These are phyloP conservation scores for Debaryomycetaceae sp. DNA, from an alignment of 1,139 yeast genomes.

Conservation along the genomic window DNA sequence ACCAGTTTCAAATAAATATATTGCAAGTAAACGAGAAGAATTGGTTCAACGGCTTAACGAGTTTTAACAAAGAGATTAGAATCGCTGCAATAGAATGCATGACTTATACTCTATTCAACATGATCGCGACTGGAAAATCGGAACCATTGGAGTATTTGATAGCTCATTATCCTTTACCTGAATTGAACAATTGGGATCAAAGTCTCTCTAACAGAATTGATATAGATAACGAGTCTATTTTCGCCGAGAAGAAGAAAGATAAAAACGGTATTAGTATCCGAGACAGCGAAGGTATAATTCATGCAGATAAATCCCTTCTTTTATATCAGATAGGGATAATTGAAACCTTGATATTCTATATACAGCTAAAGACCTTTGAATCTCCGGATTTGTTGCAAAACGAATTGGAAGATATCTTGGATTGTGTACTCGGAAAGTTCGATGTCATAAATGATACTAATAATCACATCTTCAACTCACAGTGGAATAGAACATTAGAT, in stretches of 20 bases:
- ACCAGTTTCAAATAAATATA: conserved; percentile 32
- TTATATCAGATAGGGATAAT: conserved; percentile 31
- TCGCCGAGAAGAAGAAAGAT: conserved; percentile 18
- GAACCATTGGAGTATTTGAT: conserved; percentile 34
- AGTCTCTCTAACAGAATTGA: conserved; percentile 16
- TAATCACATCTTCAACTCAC: conserved; percentile 31
- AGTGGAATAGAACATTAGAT: conserved; percentile 29
- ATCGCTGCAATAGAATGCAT: conserved; percentile 37
- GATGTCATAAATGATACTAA: conserved; percentile 17
- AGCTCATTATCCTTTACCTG: conserved; percentile 29
- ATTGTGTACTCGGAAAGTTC: conserved; percentile 30
- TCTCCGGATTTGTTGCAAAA: conserved; percentile 33
- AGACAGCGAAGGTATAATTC: conserved; percentile 27
- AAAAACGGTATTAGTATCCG: conserved; percentile 19
- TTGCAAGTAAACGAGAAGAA: conserved; percentile 31
- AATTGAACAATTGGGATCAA: conserved; percentile 22
- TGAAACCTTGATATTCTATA: conserved; percentile 34
- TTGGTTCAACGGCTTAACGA: conserved; percentile 29
- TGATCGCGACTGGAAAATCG: conserved; percentile 41
- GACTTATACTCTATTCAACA: conserved; percentile 33
- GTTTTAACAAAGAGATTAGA: conserved; percentile 34
- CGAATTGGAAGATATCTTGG: conserved; percentile 28
- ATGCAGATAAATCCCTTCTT: conserved; percentile 17
- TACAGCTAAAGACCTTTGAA: conserved; percentile 45
- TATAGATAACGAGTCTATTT: conserved; percentile 14